Conservation (phyloP, 225 moss, liverwort and hornwort genomes). For the Ulota crispa region DNA sequence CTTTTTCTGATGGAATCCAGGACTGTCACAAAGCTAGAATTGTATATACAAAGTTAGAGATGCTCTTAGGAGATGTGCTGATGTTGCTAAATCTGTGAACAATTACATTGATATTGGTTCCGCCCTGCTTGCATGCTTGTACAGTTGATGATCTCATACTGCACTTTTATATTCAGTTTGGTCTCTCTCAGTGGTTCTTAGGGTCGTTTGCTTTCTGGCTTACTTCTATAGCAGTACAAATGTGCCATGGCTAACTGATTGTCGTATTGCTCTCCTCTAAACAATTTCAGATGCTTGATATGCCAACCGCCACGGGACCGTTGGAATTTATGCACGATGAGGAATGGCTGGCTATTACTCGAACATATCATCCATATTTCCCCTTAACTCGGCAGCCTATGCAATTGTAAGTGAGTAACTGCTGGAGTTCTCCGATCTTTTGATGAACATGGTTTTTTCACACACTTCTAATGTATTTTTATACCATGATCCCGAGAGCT, state of each 20-base stretch:
- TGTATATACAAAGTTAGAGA: background rate
- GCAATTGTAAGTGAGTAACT: conserved; percentile 31
- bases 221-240: background rate
- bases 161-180: conserved; percentile 10
- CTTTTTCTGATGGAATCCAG: conserved; percentile 6
- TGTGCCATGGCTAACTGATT: conserved; percentile 21
- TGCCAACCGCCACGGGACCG: conserved; percentile 49
- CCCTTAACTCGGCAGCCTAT: conserved; percentile 68
- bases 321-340: conserved; percentile 78
- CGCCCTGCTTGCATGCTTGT: conserved; percentile 2
- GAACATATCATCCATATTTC: conserved; percentile 71
- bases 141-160: conserved; percentile 2
- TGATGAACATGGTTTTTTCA: conserved; percentile 9
- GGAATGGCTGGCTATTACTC: conserved; percentile 92
- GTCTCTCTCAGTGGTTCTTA: background rate
- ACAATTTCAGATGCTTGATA: conserved; percentile 67
- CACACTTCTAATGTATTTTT: background rate
- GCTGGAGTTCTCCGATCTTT: background rate
- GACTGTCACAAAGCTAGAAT: background rate
- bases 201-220: background rate
- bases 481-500: background rate
- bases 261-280: conserved; percentile 8
- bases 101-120: background rate
- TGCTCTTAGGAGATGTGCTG: background rate
- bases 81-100: background rate